Evolutionary conservation across 441 rosid genomes (phyloP), one percentile per base, ranked within the genome.

Genomic region (Adansonia rubrostipa): DNA sequence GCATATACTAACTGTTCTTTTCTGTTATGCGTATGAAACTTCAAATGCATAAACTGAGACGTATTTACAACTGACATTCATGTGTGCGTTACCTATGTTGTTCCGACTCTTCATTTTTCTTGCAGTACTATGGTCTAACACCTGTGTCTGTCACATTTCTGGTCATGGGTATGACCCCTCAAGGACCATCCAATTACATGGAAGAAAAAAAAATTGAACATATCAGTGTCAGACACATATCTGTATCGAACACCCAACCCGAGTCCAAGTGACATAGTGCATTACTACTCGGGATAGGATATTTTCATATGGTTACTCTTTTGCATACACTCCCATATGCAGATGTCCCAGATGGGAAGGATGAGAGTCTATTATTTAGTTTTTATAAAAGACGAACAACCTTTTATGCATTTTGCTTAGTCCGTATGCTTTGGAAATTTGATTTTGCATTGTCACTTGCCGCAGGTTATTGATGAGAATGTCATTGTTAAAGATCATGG

Each of bases 401-500:
- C 28, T 53, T 36, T 6, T 36, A 33, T n/a, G 45, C 15, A 33
- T 71, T 71, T 71, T 71, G 14, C 17, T 57, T 64, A 75, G 24
- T 22, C 13, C 53, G 45, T 20, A 5, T 13, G 47, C 50, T 19
- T 51, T 22, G 15, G 50, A 28, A 33, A 57, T 71, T 57, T 28
- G 20, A 80, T 11, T 75, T 69, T n/a, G 64, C 78, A 20, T 79
- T 36, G 15, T 64, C 53, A 75, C 62, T 77, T 73, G 53, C 33
- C 48, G 20, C 86, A 88, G 91, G 91, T 88, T 71, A 42, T 82
- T 20, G 80, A 76, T 51, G 86, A 77, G 71, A 79, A 86, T 48
- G 77, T 88, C 22, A 65, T 75, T 17, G 88, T 88, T 66, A 80
- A 51, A 65, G 88, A 88, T 81, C 80, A 88, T 58, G 60, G 77